Base-by-base conservation (phyloP, 106 monocot species). In the Apostasia ramifera region DNA sequence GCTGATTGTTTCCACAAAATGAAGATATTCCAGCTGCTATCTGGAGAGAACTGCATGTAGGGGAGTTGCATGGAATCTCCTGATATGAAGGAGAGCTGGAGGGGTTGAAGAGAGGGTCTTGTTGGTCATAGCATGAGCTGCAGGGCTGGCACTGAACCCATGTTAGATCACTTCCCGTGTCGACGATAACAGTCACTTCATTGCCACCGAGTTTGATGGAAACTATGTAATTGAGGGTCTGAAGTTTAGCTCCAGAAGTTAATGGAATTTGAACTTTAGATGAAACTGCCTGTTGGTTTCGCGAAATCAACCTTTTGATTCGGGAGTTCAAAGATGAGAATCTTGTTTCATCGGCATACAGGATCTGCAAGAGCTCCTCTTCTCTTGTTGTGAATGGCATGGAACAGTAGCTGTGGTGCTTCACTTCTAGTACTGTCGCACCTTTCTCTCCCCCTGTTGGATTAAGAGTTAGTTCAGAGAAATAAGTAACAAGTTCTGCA, bases 201-300 rank as follows among this genome's bases (percentile, higher is more conserved):
- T 48, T 71, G 48, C 72, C 70, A 2, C 83, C 83, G 11, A 95
- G 44, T 7, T 76, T 76, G 14, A 95, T 45, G 9, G 81, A 66
- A 12, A 91, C 77, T 2, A 95, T 57, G 73, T 95, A 95, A 74
- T 95, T 95, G 3, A 95, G 67, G 0, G 94, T 95, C 62, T 80
- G 85, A 2, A 95, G 83, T 62, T 79, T 80, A 0, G 65, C 65
- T 26, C 94, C 94, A 9, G 94, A 82, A 47, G 43, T 74, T 9
- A 94, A 71, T 7, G 94, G 94, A 40, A 84, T 55, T 57, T 72
- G 83, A 9, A 71, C 74, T 53, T 49, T 70, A 4, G 74, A 61
- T n/a, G 59, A 38, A 2, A 9, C 50, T 40, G 47, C 44, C 12
- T 54, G 15, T 1, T 4, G 37, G 8, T 1, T 53, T 2, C 2